A percentile compares a stretch with the other conserved stretches of the same genome.
Evolutionary conservation across 176 grass and related monocot species (phyloP).

Genomic region (Bromus sterilis): DNA sequence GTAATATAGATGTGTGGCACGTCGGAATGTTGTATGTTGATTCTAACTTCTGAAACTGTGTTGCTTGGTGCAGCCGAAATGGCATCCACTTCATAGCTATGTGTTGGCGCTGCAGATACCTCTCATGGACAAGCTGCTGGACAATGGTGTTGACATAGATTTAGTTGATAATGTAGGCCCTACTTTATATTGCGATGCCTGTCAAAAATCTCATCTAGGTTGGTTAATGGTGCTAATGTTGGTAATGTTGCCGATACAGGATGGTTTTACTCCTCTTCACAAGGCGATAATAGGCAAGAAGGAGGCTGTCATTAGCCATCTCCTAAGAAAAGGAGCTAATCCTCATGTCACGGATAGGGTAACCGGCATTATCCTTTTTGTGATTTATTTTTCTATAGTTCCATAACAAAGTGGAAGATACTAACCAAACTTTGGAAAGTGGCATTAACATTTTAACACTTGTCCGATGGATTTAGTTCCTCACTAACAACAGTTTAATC

Average conservation of each 20-base stretch:
- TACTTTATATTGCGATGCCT: background rate
- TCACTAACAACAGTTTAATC: background rate
- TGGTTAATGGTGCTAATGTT: background rate
- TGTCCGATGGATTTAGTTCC: background rate
- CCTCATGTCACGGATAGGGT: constrained; percentile 84
- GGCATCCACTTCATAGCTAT: constrained; percentile 71
- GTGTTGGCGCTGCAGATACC: constrained; percentile 72
- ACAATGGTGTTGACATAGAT: constrained; percentile 63
- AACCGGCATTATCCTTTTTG: background rate
- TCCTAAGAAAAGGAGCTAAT: constrained; percentile 77
- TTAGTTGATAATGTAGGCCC: constrained; percentile 18
- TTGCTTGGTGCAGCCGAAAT: constrained; percentile 67
- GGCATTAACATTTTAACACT: background rate
- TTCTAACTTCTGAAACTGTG: background rate
- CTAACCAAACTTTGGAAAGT: background rate
- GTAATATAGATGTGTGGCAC: background rate
- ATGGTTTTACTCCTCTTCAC: constrained; percentile 80
- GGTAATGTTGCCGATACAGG: constrained; percentile 40
- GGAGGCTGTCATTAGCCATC: constrained; percentile 90
- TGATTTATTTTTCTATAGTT: background rate
- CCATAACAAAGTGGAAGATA: background rate
- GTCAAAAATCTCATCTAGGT: background rate
- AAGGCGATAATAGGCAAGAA: constrained; percentile 88
- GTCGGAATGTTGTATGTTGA: background rate
- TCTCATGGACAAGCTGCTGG: constrained; percentile 74